Base-by-base conservation (phyloP, 352 stramenopile genomes). In the Pythium utonaiense region DNA sequence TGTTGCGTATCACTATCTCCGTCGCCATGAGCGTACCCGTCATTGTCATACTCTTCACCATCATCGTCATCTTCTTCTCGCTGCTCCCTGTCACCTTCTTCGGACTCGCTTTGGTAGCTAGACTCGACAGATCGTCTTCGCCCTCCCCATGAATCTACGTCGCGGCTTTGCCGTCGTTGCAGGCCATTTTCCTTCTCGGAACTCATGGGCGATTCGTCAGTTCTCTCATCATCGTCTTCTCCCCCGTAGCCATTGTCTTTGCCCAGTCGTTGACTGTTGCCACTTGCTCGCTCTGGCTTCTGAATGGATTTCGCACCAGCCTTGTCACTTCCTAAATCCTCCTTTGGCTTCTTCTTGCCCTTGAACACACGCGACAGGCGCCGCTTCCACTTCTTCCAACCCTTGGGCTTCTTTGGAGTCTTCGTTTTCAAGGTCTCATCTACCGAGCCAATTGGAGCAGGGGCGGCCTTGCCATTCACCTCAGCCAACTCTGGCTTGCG, bases 351-450 rank as follows among this genome's bases (percentile, higher is more conserved):
- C 31, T 60, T 66, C 31, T 60, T 66, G 50, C 51, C 51, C n/a
- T 54, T 59, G 41, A 66, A 61, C 14, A 60, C 62, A 1, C 34
- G 38, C 0, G 62, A 69, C 16, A 69, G 22, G 6, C 50, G 54
- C 14, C 55, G 54, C 34, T 53, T 69, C 62, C 62, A 69, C 33
- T 69, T 69, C 31, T 64, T 63, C 62, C 62, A 69, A 21, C 62
- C 62, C 41, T 63, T 69, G 24, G 55, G 47, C 41, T 69, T 69
- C 8, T 14, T n/a, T 12, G 34, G 52, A 3, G 31, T 54, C 49
- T 53, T 64, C 3, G 57, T 8, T 42, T 40, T 56, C 33, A 42
- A 6, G 2, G 24, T 53, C 33, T 31, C 31, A 21, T 50, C 57
- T 7, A n/a, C 47, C 36, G 21, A 40, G 7, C n/a, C 16, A 17